Percentiles rank a stretch among this genome's conserved stretches.
Conservation (phyloP, 768 basidiomycete genomes). For the Albatrellus ellisii region DNA sequence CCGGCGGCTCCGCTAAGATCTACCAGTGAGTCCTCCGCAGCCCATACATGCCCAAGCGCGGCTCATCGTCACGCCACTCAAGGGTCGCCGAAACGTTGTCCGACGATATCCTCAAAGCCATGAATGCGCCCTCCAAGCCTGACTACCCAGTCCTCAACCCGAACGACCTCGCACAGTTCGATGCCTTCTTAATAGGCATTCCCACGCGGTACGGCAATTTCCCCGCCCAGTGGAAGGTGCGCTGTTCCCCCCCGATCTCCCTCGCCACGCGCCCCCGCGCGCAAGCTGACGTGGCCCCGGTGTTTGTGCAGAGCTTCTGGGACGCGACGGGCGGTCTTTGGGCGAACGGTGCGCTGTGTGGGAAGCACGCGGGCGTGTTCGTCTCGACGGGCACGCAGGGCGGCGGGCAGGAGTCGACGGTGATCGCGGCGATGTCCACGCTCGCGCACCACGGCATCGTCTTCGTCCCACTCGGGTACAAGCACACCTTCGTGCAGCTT, state of each 20-base stretch:
- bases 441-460: conserved; percentile 61
- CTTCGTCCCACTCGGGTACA: conserved; percentile 52
- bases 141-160: conserved; percentile 57
- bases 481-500: conserved; percentile 26
- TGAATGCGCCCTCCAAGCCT: conserved; percentile 64
- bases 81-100: conserved; percentile 76
- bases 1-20: conserved; percentile 33
- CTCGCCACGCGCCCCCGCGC: neutral
- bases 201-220: conserved; percentile 76
- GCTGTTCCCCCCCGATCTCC: too few species aligned
- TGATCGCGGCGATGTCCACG: conserved; percentile 37
- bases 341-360: conserved; percentile 42
- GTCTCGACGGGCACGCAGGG: conserved; percentile 59
- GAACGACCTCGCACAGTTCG: conserved; percentile 41
- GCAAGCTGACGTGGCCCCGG: neutral
- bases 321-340: conserved; percentile 65
- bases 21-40: conserved; percentile 27
- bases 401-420: conserved; percentile 64
- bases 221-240: conserved; percentile 69
- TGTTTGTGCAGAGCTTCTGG: conserved; percentile 46
- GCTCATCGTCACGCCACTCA: neutral
- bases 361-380: conserved; percentile 71
- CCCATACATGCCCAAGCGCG: neutral
- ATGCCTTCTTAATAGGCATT: conserved; percentile 70
- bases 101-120: conserved; percentile 45